Evolutionary conservation across 2,329 filamentous ascomycete genomes (phyloP).

Genomic region (Fonsecaea pedrosoi): DNA sequence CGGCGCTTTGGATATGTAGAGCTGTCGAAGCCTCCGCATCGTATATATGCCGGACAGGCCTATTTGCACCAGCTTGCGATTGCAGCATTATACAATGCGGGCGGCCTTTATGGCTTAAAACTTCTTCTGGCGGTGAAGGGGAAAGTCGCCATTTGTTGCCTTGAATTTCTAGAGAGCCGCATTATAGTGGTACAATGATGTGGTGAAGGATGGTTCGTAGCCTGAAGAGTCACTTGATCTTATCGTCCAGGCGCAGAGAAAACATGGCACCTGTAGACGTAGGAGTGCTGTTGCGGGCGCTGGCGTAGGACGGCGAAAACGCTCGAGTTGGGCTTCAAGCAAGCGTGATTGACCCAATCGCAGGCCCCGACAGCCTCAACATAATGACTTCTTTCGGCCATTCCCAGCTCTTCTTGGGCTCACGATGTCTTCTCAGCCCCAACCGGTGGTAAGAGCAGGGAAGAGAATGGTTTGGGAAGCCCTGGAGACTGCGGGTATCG

Average conservation of each 20-base stretch:
- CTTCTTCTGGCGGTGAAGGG: not conserved
- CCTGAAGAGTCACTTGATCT: too few relatives aligned
- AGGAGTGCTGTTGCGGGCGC: too few relatives aligned
- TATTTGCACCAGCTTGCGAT: not conserved
- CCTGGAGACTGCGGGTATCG: not conserved
- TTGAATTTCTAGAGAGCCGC: not conserved
- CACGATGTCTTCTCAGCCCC: not conserved
- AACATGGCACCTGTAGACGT: too few relatives aligned
- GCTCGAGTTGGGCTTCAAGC: too few relatives aligned
- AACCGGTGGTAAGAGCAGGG: not conserved
- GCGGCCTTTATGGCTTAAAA: not conserved
- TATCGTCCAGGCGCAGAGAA: too few relatives aligned
- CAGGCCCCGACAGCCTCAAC: not conserved
- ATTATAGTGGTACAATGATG: not conserved
- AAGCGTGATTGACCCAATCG: not conserved
- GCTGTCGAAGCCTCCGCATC: not conserved
- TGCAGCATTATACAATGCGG: not conserved
- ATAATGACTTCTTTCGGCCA: not conserved
- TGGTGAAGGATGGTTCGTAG: not conserved
- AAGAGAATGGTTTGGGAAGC: not conserved
- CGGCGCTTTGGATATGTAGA: not conserved
- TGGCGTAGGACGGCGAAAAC: too few relatives aligned
- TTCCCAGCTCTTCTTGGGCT: not conserved
- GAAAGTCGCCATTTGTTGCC: not conserved
- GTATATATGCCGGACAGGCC: not conserved